Evolutionary conservation across 1,284 basidiomycete genomes (phyloP).

Genomic region (Austroboletus novae-zelandiae): DNA sequence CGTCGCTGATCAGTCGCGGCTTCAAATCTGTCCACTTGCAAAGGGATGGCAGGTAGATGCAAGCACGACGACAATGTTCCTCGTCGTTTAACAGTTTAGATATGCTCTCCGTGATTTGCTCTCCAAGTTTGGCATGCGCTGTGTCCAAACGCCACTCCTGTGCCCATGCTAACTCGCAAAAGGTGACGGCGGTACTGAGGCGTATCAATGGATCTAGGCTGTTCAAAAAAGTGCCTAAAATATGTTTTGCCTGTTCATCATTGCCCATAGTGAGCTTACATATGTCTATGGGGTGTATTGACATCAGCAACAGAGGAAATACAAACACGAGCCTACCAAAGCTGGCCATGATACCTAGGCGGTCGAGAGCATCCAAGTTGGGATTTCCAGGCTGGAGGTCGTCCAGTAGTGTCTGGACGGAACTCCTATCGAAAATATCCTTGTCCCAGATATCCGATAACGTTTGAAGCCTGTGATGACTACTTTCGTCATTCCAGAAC

Average conservation of each 20-base stretch:
- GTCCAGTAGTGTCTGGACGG: slow-evolving; percentile 18
- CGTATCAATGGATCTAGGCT: slow-evolving; percentile 16
- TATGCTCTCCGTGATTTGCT: slow-evolving; percentile 15
- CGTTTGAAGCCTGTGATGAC: slow-evolving; percentile 20
- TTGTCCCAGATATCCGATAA: slow-evolving; percentile 27
- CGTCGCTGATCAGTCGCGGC: slow-evolving; percentile 14
- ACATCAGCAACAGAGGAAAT: not conserved
- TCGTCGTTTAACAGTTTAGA: slow-evolving; percentile 12
- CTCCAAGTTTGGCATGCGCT: slow-evolving; percentile 2
- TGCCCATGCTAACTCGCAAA: slow-evolving; percentile 25
- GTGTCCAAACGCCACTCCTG: slow-evolving; percentile 10
- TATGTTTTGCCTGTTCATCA: slow-evolving; percentile 1
- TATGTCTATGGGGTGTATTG: slow-evolving; percentile 4
- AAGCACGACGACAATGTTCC: slow-evolving; percentile 19
- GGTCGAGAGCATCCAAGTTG: slow-evolving; percentile 24
- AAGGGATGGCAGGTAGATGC: slow-evolving; percentile 30
- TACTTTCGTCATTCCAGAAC: slow-evolving; percentile 33
- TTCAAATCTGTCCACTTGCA: slow-evolving; percentile 22
- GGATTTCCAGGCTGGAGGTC: slow-evolving; percentile 16
- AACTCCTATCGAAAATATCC: slow-evolving; percentile 27
- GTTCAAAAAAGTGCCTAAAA: slow-evolving; percentile 13
- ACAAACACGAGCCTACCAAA: slow-evolving; percentile 18
- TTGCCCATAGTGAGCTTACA: slow-evolving; percentile 12
- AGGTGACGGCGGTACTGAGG: slow-evolving; percentile 26
- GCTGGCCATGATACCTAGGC: slow-evolving; percentile 31